Evolutionary conservation across 345 rosid species (phyloP).

Genomic region (Gossypium raimondii): DNA sequence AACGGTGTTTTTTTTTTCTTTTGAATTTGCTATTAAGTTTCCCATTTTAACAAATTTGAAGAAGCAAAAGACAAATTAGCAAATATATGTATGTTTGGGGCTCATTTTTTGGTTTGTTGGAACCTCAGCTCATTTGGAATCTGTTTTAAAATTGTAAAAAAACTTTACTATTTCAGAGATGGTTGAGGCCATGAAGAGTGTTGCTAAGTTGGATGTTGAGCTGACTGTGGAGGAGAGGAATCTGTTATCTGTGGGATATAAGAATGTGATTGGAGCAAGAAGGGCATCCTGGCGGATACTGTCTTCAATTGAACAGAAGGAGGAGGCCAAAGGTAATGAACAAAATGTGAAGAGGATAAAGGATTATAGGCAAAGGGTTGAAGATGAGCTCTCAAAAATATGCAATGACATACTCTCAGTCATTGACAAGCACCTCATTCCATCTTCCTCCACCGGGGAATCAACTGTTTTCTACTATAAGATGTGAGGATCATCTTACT

Average conservation of each 20-base stretch:
- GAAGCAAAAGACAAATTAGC: too few species aligned
- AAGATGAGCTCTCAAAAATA: conserved; percentile 69
- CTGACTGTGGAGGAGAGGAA: conserved; percentile 84
- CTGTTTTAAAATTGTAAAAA: background rate
- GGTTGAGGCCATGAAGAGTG: conserved; percentile 82
- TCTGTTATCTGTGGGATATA: conserved; percentile 79
- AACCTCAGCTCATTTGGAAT: background rate
- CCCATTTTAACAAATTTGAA: too few species aligned
- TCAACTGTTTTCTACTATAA: conserved; percentile 78
- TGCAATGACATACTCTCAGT: conserved; percentile 64
- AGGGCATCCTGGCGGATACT: conserved; percentile 73
- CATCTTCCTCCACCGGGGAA: conserved; percentile 67
- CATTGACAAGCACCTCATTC: conserved; percentile 60
- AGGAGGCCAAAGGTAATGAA: conserved; percentile 70
- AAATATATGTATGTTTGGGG: background rate
- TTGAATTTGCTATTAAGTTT: too few species aligned
- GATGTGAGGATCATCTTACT: conserved; percentile 40
- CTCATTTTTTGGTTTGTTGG: background rate
- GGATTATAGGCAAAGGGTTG: conserved; percentile 65
- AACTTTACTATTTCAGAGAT: conserved; percentile 38
- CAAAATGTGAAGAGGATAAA: conserved; percentile 64
- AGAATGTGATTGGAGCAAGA: conserved; percentile 80
- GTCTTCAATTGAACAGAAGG: conserved; percentile 83
- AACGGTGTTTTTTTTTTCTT: background rate
- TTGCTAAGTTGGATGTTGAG: conserved; percentile 65